A percentile compares a stretch with the other conserved stretches of the same genome.
phyloP scores from a whole-genome alignment of 1,284 basidiomycete genomes.

The Tilletiopsis washingtonensis region DNA sequence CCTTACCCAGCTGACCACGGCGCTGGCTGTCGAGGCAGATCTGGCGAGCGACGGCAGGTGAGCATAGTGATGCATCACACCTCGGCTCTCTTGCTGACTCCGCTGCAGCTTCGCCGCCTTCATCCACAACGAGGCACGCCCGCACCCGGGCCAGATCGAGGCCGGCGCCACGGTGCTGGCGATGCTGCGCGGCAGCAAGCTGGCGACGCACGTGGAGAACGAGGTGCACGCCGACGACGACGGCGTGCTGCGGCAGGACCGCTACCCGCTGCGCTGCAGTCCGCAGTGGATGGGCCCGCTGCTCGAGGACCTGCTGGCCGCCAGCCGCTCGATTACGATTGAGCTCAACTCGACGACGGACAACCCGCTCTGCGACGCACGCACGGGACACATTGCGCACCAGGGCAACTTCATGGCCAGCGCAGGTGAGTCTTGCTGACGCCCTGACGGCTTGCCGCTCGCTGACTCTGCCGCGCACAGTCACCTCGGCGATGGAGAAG shows the following conservation, averaged over 20 bases:
- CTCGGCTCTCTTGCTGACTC: too few species aligned
- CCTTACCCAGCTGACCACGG: conserved; percentile 67
- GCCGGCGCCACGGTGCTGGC: conserved; percentile 12
- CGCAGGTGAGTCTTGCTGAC: too few species aligned
- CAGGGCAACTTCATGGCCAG: conserved; percentile 2
- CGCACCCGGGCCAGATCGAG: conserved; percentile 72
- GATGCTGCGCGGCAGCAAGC: conserved; percentile 60
- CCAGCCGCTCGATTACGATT: conserved; percentile 4
- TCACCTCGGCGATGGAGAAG: conserved; percentile 61
- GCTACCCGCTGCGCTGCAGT: conserved; percentile 57
- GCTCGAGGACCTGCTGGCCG: conserved; percentile 10
- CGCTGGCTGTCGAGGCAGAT: conserved; percentile 67
- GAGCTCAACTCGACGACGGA: conserved; percentile 16
- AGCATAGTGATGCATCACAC: too few species aligned
- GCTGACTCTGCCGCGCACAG: neutral
- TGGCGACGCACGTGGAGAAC: conserved; percentile 59
- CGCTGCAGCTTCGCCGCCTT: conserved; percentile 53
- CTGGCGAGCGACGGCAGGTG: conserved; percentile 12
- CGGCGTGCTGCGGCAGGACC: conserved; percentile 64
- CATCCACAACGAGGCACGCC: conserved; percentile 66
- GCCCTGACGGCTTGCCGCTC: too few species aligned
- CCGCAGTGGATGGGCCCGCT: conserved; percentile 15
- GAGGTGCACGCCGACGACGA: conserved; percentile 60
- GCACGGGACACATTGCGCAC: neutral
- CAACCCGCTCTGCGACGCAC: conserved; percentile 10